phyloP scores from a whole-genome alignment of 2,329 filamentous ascomycete genomes.

The Hypomyces perniciosus region DNA sequence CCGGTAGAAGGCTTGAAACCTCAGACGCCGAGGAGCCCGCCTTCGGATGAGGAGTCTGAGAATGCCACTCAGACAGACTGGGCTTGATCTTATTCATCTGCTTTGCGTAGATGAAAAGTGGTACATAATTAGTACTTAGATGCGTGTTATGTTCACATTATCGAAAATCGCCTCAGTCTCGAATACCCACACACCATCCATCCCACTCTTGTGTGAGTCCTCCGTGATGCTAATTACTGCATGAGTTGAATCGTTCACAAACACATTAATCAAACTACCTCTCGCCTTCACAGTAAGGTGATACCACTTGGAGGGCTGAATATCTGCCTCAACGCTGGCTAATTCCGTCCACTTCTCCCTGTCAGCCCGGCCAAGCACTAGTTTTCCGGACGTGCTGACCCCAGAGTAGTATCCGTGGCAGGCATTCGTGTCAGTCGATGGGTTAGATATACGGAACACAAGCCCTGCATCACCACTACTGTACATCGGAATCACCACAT shows the following conservation, averaged over 20 bases:
- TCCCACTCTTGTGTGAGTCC: slow-evolving; percentile 11
- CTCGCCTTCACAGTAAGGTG: slow-evolving; percentile 13
- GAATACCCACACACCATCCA: slow-evolving; percentile 16
- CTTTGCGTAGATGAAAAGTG: background rate
- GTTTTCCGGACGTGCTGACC: slow-evolving; percentile 21
- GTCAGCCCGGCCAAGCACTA: slow-evolving; percentile 19
- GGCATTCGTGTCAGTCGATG: slow-evolving; percentile 10
- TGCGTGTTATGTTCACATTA: slow-evolving; percentile 14
- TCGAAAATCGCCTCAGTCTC: slow-evolving; percentile 17
- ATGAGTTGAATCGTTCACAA: slow-evolving; percentile 10
- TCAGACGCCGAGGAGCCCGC: no score
- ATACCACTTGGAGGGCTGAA: slow-evolving; percentile 9
- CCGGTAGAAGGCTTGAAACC: no score
- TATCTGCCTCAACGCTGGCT: slow-evolving; percentile 3
- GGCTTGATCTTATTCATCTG: background rate
- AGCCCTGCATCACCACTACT: slow-evolving; percentile 25
- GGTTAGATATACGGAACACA: slow-evolving; percentile 28
- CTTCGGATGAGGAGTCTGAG: background rate
- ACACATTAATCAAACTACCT: slow-evolving; percentile 12
- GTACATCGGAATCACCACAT: slow-evolving; percentile 3
- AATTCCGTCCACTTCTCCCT: slow-evolving; percentile 11
- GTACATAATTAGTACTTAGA: background rate
- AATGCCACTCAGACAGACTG: no score
- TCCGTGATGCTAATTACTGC: slow-evolving; percentile 14
- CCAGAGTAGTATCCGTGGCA: slow-evolving; percentile 26